These are phyloP conservation scores for Gossypioides kirkii DNA, from an alignment of 345 rosid genomes.

Conservation along the genomic window DNA sequence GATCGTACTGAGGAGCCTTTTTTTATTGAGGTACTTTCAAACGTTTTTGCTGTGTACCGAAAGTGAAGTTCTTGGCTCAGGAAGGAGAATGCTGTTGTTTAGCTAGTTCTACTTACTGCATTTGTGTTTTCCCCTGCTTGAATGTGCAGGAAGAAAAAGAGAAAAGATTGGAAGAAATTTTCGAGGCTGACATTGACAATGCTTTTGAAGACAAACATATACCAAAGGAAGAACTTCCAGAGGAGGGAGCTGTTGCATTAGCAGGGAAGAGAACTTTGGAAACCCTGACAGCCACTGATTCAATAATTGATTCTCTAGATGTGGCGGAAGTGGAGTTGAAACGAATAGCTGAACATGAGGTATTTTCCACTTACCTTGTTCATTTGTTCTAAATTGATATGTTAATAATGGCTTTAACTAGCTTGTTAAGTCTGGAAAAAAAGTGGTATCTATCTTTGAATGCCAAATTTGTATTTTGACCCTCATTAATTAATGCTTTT, in stretches of 20 bases:
- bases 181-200: constrained; percentile 79
- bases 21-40: constrained; percentile 71
- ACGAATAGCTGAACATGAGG: constrained; percentile 70
- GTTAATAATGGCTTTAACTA: background rate
- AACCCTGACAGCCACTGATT: constrained; percentile 73
- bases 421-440: background rate
- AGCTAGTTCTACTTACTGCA: background rate
- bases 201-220: constrained; percentile 54
- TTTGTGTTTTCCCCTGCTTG: background rate
- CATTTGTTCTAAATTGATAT: background rate
- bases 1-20: constrained; percentile 96
- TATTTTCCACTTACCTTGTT: constrained; percentile 17
- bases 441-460: background rate
- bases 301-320: constrained; percentile 72
- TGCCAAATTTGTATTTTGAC: background rate
- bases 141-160: constrained; percentile 90
- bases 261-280: constrained; percentile 84
- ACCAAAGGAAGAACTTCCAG: constrained; percentile 70
- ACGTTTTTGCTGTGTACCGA: background rate
- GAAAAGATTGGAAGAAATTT: constrained; percentile 86
- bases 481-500: background rate
- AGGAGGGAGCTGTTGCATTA: constrained; percentile 85
- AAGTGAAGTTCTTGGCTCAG: background rate
- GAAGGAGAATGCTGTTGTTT: background rate
- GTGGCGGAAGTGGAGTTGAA: constrained; percentile 62